These are phyloP conservation scores for Saururus chinensis DNA, from an alignment of 164 flowering plant species.

Conservation along the genomic window DNA sequence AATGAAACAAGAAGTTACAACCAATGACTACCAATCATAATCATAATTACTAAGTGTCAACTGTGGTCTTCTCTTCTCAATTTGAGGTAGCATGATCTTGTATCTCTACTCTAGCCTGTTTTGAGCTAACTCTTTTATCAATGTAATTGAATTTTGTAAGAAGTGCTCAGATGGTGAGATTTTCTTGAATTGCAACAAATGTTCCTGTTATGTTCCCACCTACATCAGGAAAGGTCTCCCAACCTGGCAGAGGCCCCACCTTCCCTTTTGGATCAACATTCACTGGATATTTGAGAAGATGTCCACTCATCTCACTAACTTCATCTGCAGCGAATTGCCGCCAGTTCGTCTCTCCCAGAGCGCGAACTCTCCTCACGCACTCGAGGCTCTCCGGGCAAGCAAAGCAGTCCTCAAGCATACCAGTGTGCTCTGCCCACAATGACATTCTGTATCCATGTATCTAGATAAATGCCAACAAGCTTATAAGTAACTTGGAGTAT, in stretches of 20 bases:
- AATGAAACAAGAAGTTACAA: too few species aligned
- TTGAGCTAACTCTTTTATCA: too few species aligned
- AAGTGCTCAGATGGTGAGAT: slow-evolving; percentile 57
- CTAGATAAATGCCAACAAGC: slow-evolving; percentile 20
- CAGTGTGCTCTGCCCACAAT: slow-evolving; percentile 96
- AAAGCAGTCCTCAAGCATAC: slow-evolving; percentile 57
- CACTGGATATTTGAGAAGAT: slow-evolving; percentile 80
- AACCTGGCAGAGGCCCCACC: slow-evolving; percentile 64
- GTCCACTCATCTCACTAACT: slow-evolving; percentile 74
- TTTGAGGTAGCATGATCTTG: too few species aligned
- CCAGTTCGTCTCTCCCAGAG: slow-evolving; percentile 72
- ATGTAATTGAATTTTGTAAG: too few species aligned
- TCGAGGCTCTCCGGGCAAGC: slow-evolving; percentile 61
- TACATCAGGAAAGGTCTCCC: slow-evolving; percentile 69
- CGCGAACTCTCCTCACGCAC: slow-evolving; percentile 57
- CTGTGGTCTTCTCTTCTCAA: too few species aligned
- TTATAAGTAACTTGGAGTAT: too few species aligned
- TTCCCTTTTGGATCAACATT: slow-evolving; percentile 73
- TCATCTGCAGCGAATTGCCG: slow-evolving; percentile 59
- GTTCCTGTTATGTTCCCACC: slow-evolving; percentile 83
- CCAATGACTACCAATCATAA: too few species aligned
- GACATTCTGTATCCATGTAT: slow-evolving; percentile 95
- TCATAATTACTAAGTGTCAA: too few species aligned
- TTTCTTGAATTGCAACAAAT: slow-evolving; percentile 74
- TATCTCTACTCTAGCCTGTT: too few species aligned